Evolutionary conservation across 2,329 filamentous ascomycete species (phyloP), one percentile per base, ranked within the genome.

Genomic region (Tolypocladium endophyticum): DNA sequence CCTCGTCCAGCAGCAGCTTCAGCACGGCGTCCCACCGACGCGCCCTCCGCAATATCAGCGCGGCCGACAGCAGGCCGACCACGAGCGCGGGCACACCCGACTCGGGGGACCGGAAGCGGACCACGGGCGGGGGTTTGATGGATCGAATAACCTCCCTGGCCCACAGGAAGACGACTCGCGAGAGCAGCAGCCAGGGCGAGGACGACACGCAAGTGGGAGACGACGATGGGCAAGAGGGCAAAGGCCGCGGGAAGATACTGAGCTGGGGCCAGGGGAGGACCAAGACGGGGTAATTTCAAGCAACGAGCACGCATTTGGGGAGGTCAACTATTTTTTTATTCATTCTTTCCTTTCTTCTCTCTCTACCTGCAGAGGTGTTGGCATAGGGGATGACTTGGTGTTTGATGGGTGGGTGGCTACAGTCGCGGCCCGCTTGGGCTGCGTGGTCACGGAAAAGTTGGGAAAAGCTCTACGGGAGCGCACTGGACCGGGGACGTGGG

Each of bases 81-180:
- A 73, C 73, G 3, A 72, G 72, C 60, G 67, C 70, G 52, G 69
- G 73, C 41, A 67, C 62, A 56, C 50, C 63, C 33, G 64, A 69
- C 36, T 56, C 62, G 5, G 62, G 60, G 6, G 67, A 70, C 30
- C 65, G 69, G 25, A 65, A 70, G 39, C 70, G 70, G 59, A 67
- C 58, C 38, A 69, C 69, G 28, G 66, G 66, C 23, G 66, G 65
- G 35, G 72, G 71, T 5, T 61, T 76, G 18, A 69, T 73, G 57
- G 72, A 74, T 55, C 73, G 70, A 61, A 65, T 76, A 20, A 71
- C 66, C 52, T 71, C 72, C 20, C 64, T 76, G 35, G 71, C 72
- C 1, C 68, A 69, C 33, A 60, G 68, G 50, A 68, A 65, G 65
- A 65, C 63, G 47, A 64, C 66, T 30, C 64, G 66, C 12, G 67